Conservation (phyloP, 1,284 basidiomycete species). For the Malassezia caprae region DNA sequence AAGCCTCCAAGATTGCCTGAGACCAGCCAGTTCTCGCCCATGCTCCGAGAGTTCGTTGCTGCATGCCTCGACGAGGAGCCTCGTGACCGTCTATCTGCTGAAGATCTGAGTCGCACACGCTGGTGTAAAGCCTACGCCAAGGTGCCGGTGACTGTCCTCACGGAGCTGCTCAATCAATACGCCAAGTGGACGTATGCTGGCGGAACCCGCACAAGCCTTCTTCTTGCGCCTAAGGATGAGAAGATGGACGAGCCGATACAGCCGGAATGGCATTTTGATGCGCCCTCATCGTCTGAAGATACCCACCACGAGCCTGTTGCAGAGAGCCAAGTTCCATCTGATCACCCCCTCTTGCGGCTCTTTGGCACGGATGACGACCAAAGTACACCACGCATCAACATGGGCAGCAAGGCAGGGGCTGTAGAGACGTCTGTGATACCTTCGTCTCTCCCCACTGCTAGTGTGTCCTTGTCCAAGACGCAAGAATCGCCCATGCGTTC, state of each 20-base stretch:
- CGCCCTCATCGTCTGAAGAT: background rate
- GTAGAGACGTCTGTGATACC: background rate
- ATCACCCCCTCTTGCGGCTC: conserved; percentile 9
- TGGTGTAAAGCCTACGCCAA: conserved; percentile 78
- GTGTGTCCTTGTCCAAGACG: background rate
- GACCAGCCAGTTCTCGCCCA: conserved; percentile 61
- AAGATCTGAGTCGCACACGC: conserved; percentile 78
- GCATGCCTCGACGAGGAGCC: conserved; percentile 76
- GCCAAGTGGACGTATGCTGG: conserved; percentile 67
- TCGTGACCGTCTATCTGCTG: conserved; percentile 68
- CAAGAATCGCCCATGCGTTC: background rate
- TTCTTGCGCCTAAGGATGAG: background rate
- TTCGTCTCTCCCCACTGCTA: background rate
- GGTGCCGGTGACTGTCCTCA: conserved; percentile 57
- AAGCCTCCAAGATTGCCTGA: conserved; percentile 68
- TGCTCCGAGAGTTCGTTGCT: conserved; percentile 80
- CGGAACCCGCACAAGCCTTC: conserved; percentile 66
- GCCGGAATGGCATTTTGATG: conserved; percentile 15
- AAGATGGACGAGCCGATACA: conserved; percentile 2
- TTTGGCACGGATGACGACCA: background rate
- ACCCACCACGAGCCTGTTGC: background rate
- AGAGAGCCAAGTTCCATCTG: background rate
- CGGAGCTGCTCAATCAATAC: conserved; percentile 70
- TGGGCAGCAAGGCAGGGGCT: background rate
- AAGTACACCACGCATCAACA: background rate